These are phyloP conservation scores for Sporothrix phasma DNA, from an alignment of 2,329 filamentous ascomycete genomes.

Conservation along the genomic window DNA sequence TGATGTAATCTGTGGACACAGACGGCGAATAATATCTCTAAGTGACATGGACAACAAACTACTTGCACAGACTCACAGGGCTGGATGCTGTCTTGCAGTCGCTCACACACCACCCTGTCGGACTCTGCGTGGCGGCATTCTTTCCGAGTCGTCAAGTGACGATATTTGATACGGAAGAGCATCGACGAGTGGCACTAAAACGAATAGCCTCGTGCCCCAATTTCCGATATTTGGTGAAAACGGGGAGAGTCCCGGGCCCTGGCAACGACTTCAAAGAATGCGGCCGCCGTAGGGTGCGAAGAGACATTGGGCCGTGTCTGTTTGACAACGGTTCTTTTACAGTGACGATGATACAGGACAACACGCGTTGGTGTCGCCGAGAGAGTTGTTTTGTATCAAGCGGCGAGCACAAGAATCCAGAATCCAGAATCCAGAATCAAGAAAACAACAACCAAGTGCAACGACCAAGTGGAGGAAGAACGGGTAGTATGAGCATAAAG, in stretches of 20 bases:
- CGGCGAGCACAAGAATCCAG: not conserved
- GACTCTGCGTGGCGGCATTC: not conserved
- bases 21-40: not conserved
- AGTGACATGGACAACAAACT: not conserved
- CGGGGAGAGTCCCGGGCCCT: not conserved
- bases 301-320: not conserved
- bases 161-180: not conserved
- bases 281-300: not conserved
- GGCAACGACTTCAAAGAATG: not conserved
- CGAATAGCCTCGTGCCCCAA: not conserved
- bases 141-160: not conserved
- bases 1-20: too few relatives aligned
- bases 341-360: not conserved
- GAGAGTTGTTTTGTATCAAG: not conserved
- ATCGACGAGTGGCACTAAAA: not conserved
- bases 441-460: not conserved
- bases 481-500: not conserved
- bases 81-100: not conserved
- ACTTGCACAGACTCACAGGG: not conserved
- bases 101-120: not conserved
- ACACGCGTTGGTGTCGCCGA: not conserved
- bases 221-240: not conserved
- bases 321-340: not conserved
- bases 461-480: not conserved
- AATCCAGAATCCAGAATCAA: too few relatives aligned